These are phyloP conservation scores for Fusarium clavum DNA, from an alignment of 2,329 filamentous ascomycete species.

Conservation along the genomic window DNA sequence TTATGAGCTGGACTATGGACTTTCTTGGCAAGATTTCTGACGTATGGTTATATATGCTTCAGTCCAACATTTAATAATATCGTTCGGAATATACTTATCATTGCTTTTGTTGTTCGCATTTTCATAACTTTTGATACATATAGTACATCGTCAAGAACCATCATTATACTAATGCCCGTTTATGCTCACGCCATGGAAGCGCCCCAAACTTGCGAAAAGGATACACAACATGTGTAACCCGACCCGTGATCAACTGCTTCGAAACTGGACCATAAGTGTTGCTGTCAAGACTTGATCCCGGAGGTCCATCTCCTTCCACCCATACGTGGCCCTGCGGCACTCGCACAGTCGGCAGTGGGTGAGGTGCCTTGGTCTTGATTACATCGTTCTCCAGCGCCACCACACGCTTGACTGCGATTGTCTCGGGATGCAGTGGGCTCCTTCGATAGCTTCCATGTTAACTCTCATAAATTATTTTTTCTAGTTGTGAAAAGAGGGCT, in stretches of 20 bases:
- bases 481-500: neutral
- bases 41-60: neutral
- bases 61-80: neutral
- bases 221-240: constrained; percentile 77
- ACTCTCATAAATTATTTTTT: constrained; percentile 1
- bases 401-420: constrained; percentile 82
- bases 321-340: constrained; percentile 90
- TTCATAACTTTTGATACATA: constrained; percentile 1
- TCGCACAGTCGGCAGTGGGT: constrained; percentile 65
- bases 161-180: constrained; percentile 44
- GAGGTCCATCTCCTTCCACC: constrained; percentile 90
- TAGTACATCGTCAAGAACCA: neutral
- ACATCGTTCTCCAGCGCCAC: constrained; percentile 84
- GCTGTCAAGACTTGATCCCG: constrained; percentile 80
- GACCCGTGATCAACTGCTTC: constrained; percentile 78
- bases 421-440: constrained; percentile 76
- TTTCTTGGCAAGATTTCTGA: neutral
- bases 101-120: neutral
- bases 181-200: constrained; percentile 68
- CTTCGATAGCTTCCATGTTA: constrained; percentile 54
- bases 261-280: constrained; percentile 91
- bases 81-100: neutral
- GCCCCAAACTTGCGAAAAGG: constrained; percentile 70
- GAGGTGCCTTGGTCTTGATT: constrained; percentile 73
- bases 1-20: neutral